phyloP scores from a whole-genome alignment of 2,329 filamentous ascomycete genomes.

The Bretziella fagacearum region DNA sequence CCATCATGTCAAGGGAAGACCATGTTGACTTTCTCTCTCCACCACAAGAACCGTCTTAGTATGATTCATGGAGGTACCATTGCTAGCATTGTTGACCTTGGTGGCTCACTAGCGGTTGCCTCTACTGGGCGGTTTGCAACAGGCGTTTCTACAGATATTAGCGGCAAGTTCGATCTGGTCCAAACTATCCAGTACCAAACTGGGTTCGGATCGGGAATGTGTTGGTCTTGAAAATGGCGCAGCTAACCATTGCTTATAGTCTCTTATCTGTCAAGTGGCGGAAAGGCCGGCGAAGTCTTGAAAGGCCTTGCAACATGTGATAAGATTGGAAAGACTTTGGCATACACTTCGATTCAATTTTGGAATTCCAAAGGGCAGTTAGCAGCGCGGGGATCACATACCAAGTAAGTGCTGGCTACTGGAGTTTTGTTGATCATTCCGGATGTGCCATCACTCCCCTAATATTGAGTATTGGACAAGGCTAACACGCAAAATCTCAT shows the following conservation, averaged over 20 bases:
- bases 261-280: constrained; percentile 44
- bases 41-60: constrained; percentile 49
- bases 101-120: constrained; percentile 47
- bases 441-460: not conserved
- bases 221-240: too few relatives aligned
- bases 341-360: constrained; percentile 44
- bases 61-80: constrained; percentile 67
- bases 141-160: constrained; percentile 48
- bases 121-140: constrained; percentile 46
- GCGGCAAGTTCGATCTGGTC: constrained; percentile 31
- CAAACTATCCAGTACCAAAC: too few relatives aligned
- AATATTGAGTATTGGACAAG: not conserved
- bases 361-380: constrained; percentile 41
- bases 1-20: too few relatives aligned
- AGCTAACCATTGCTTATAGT: constrained; percentile 25
- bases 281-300: constrained; percentile 38
- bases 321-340: constrained; percentile 48
- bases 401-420: constrained; percentile 33
- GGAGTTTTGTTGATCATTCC: not conserved
- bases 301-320: constrained; percentile 41
- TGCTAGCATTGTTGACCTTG: constrained; percentile 54
- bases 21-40: not conserved
- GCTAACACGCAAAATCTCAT: not conserved
- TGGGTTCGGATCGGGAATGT: too few relatives aligned
- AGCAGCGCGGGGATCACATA: constrained; percentile 46